Evolutionary conservation across 2,329 filamentous ascomycete species (phyloP).

Genomic region (Alternaria rosae): DNA sequence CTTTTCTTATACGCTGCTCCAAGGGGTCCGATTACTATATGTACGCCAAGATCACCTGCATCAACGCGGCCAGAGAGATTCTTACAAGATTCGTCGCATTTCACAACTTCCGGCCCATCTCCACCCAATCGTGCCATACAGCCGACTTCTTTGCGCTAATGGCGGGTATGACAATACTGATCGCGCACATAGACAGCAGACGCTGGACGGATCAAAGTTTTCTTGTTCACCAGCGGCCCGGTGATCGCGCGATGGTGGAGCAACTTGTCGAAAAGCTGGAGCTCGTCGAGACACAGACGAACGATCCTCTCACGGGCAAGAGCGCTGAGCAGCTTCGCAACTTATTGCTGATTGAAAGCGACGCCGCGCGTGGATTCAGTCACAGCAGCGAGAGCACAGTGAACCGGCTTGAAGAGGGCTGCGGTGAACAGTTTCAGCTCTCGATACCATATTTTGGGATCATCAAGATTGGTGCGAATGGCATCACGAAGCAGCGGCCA

Average conservation of each 20-base stretch:
- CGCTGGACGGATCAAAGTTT: not conserved
- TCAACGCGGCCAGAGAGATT: conserved; percentile 24
- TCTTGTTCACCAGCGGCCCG: conserved; percentile 20
- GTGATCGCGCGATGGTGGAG: conserved; percentile 28
- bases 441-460: conserved; percentile 43
- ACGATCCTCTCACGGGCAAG: conserved; percentile 17
- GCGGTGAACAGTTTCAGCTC: conserved; percentile 8
- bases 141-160: conserved; percentile 30
- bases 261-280: conserved; percentile 22
- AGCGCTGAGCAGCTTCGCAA: conserved; percentile 19
- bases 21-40: conserved; percentile 3
- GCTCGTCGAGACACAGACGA: conserved; percentile 1
- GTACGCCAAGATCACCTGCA: conserved; percentile 17
- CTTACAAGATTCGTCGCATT: conserved; percentile 21
- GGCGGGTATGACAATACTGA: conserved; percentile 25
- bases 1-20: conserved; percentile 22
- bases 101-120: conserved; percentile 11
- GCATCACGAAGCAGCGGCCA: conserved; percentile 5
- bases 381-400: conserved; percentile 1
- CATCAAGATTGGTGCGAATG: conserved; percentile 40
- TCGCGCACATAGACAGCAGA: conserved; percentile 27
- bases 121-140: conserved; percentile 17
- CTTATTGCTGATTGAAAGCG: conserved; percentile 26
- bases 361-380: conserved; percentile 9
- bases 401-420: not conserved